These are phyloP conservation scores for Cryptosporidium meleagridis DNA, from an alignment of 169 alveolate species.

Conservation along the genomic window DNA sequence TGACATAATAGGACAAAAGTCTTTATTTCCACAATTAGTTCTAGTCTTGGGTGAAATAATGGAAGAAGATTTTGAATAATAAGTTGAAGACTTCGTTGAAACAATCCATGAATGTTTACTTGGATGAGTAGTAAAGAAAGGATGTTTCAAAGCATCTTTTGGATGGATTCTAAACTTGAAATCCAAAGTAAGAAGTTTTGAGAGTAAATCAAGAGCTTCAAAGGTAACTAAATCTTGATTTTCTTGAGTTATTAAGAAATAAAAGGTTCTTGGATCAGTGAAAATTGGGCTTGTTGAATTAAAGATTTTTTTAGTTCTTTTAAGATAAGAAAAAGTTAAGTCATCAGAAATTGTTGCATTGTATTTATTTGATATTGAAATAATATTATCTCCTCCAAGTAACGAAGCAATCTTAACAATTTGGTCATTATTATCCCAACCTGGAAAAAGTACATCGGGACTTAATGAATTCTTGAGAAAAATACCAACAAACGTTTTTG, in stretches of 20 bases:
- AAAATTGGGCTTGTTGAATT: slow-evolving; percentile 24
- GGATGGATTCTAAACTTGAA: slow-evolving; percentile 27
- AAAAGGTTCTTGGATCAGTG: slow-evolving; percentile 61
- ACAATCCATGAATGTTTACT: not conserved
- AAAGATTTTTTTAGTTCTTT: slow-evolving; percentile 6
- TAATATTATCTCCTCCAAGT: slow-evolving; percentile 57
- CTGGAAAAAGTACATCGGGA: slow-evolving; percentile 61
- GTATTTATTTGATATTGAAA: slow-evolving; percentile 14
- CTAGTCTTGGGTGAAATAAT: not conserved
- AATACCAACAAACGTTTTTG: slow-evolving; percentile 30
- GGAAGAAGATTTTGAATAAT: not conserved
- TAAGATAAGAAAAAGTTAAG: not conserved
- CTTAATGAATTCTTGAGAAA: not conserved
- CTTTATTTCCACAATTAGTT: not conserved
- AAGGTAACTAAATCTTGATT: slow-evolving; percentile 81
- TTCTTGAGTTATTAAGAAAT: slow-evolving; percentile 26
- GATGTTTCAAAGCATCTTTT: slow-evolving; percentile 60
- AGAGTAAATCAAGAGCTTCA: slow-evolving; percentile 84
- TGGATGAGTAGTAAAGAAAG: slow-evolving; percentile 5
- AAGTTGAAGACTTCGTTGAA: not conserved
- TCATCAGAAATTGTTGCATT: slow-evolving; percentile 25
- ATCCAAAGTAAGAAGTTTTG: slow-evolving; percentile 77
- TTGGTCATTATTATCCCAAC: slow-evolving; percentile 69
- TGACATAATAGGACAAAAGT: slow-evolving; percentile 4
- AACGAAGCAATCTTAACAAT: slow-evolving; percentile 51